phyloP scores from a whole-genome alignment of 2,329 filamentous ascomycete species.

The Whalleya microplaca region DNA sequence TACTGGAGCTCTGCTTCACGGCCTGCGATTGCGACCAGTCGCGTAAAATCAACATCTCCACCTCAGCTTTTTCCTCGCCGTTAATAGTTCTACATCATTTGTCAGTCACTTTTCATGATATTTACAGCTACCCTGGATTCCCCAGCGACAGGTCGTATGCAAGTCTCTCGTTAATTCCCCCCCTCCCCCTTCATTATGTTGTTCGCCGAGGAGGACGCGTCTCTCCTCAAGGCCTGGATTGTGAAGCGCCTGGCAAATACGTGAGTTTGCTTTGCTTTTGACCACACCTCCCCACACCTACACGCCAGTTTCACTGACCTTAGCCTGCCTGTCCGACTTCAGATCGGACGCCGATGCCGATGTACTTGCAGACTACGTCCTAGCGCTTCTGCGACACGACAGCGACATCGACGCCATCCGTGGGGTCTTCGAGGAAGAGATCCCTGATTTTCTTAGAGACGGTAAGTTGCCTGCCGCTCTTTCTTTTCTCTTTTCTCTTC shows the following conservation, averaged over 20 bases:
- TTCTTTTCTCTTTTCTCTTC: too few relatives aligned
- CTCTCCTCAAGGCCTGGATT: conserved; percentile 74
- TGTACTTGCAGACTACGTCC: conserved; percentile 83
- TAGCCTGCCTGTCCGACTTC: conserved; percentile 11
- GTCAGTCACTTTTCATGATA: too few relatives aligned
- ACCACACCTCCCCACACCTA: too few relatives aligned
- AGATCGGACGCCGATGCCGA: conserved; percentile 81
- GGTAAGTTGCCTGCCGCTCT: conserved; percentile 49
- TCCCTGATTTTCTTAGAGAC: conserved; percentile 76
- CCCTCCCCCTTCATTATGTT: conserved; percentile 51
- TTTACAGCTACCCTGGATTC: not conserved
- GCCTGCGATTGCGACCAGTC: not conserved
- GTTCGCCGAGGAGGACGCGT: conserved; percentile 64
- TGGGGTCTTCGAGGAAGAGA: conserved; percentile 70
- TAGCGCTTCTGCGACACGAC: conserved; percentile 74
- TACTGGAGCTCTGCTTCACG: not conserved
- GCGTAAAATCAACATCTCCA: not conserved
- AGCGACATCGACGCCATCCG: conserved; percentile 67
- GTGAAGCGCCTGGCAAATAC: conserved; percentile 77
- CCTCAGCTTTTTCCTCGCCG: not conserved
- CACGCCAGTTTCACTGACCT: conserved; percentile 2
- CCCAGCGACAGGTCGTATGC: not conserved
- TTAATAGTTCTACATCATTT: not conserved
- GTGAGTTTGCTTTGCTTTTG: conserved; percentile 48
- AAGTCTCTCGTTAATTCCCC: not conserved